Conservation (phyloP, 768 basidiomycete species). For the Terana coerulea region DNA sequence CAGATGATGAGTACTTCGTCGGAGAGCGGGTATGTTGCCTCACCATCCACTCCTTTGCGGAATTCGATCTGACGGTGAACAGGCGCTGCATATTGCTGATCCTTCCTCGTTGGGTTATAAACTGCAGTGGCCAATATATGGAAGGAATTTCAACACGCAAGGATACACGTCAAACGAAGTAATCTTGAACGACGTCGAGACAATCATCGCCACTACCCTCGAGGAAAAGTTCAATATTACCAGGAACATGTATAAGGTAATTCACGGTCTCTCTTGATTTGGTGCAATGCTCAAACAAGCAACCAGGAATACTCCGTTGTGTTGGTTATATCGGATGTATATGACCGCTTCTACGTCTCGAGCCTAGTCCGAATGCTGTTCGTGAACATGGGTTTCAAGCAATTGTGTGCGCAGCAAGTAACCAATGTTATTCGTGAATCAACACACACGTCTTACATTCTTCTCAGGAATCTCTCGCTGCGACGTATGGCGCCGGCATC, state of each 20-base stretch:
- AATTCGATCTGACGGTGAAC: not conserved
- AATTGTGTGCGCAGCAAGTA: constrained; percentile 90
- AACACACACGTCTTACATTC: not conserved
- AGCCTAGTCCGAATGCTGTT: constrained; percentile 73
- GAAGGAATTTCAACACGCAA: constrained; percentile 76
- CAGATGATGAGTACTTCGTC: constrained; percentile 51
- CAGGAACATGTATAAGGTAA: constrained; percentile 56
- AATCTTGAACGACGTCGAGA: constrained; percentile 74
- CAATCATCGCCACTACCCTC: constrained; percentile 61
- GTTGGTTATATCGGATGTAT: constrained; percentile 89
- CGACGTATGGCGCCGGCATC: constrained; percentile 93
- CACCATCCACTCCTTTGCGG: not conserved
- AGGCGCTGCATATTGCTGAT: constrained; percentile 28
- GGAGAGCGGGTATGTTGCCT: constrained; percentile 61
- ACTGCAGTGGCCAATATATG: constrained; percentile 80
- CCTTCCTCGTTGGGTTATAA: constrained; percentile 64
- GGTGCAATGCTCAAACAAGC: constrained; percentile 5
- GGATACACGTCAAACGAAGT: constrained; percentile 72
- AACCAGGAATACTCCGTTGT: constrained; percentile 83
- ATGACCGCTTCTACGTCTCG: constrained; percentile 79
- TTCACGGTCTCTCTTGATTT: constrained; percentile 9
- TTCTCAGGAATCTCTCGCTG: constrained; percentile 81
- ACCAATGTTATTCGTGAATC: constrained; percentile 16
- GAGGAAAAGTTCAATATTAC: constrained; percentile 55
- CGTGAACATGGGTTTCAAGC: constrained; percentile 84